These are phyloP conservation scores for Bryoglossum gracile DNA, from an alignment of 495 filamentous ascomycete species.

Conservation along the genomic window DNA sequence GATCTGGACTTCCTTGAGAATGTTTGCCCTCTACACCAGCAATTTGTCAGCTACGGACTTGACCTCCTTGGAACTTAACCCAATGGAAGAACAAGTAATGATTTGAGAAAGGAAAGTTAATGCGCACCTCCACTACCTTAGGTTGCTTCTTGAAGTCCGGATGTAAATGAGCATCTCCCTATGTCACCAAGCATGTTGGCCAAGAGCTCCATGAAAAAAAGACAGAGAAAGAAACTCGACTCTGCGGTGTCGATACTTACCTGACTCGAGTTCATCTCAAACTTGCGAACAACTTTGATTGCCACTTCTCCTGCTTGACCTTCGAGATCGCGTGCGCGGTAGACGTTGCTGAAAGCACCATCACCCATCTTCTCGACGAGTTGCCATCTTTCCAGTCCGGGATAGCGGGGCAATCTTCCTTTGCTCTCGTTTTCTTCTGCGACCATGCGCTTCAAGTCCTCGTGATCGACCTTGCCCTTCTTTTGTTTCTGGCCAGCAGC, in stretches of 20 bases:
- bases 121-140: constrained; percentile 91
- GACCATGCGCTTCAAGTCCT: constrained; percentile 74
- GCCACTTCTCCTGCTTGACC: constrained; percentile 73
- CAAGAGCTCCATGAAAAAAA: constrained; percentile 22
- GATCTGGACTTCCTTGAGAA: constrained; percentile 97
- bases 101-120: constrained; percentile 30
- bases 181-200: constrained; percentile 29
- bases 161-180: constrained; percentile 84
- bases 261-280: constrained; percentile 97
- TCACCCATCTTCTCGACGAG: constrained; percentile 98
- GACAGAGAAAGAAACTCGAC: constrained; percentile 10
- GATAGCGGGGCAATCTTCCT: constrained; percentile 83
- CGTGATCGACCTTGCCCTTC: constrained; percentile 46
- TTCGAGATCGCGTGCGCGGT: constrained; percentile 68
- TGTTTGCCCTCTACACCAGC: constrained; percentile 73
- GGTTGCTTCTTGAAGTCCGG: constrained; percentile 90
- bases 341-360: constrained; percentile 98
- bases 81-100: too few relatives aligned
- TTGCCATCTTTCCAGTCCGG: constrained; percentile 84
- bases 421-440: constrained; percentile 82
- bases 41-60: constrained; percentile 6
- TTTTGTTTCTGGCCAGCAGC: constrained; percentile 41
- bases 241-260: constrained; percentile 50
- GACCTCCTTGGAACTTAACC: too few relatives aligned
- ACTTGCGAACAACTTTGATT: constrained; percentile 98